A percentile compares a stretch with the other conserved stretches of the same genome.
Evolutionary conservation across 768 basidiomycete genomes (phyloP).

Genomic region (Suillus plorans): DNA sequence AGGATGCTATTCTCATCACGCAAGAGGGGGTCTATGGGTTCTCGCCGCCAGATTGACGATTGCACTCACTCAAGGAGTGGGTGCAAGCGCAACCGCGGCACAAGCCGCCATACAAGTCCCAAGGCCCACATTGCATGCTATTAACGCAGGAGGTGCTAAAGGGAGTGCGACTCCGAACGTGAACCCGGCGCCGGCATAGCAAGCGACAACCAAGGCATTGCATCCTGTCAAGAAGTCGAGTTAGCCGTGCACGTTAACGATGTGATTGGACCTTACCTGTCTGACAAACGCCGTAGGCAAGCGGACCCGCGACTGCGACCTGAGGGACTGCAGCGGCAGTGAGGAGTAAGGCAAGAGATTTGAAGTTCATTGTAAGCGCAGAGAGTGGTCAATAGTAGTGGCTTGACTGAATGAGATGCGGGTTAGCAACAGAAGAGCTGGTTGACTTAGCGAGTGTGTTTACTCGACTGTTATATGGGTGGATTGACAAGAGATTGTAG

Average conservation of each 20-base stretch:
- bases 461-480: not conserved
- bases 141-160: constrained; percentile 19
- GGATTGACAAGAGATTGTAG: not conserved
- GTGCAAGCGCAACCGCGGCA: constrained; percentile 19
- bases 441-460: not conserved
- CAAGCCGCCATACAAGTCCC: constrained; percentile 28
- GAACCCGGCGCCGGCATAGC: constrained; percentile 26
- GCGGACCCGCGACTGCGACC: constrained; percentile 14
- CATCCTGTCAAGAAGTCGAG: constrained; percentile 16
- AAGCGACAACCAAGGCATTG: constrained; percentile 19
- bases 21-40: not conserved
- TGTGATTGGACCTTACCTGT: constrained; percentile 17
- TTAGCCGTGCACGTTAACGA: not conserved
- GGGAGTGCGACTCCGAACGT: constrained; percentile 23
- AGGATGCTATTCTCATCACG: not conserved
- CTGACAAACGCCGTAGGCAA: constrained; percentile 24
- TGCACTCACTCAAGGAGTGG: constrained; percentile 19
- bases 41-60: not conserved
- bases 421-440: too few relatives aligned
- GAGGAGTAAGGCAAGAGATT: constrained; percentile 17
- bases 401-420: too few relatives aligned
- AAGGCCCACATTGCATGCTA: constrained; percentile 21
- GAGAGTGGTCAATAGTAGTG: not conserved
- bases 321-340: constrained; percentile 12
- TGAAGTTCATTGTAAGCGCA: constrained; percentile 23